phyloP scores from a whole-genome alignment of 805 yeast species.

The Myxozyma udenii region DNA sequence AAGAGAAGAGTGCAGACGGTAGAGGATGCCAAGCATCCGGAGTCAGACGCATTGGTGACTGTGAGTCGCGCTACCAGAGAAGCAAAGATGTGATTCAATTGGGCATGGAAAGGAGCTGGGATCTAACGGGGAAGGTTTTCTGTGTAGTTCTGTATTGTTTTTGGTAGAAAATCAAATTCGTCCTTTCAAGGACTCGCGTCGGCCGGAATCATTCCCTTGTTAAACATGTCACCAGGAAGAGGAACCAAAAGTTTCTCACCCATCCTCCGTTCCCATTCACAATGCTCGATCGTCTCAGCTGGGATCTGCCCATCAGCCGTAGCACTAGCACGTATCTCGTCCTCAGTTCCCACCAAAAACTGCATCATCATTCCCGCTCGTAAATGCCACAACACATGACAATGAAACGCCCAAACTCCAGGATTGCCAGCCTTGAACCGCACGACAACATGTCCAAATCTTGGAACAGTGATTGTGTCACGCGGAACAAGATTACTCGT shows the following conservation, averaged over 20 bases:
- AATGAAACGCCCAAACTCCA: constrained; percentile 98
- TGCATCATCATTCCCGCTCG: constrained; percentile 86
- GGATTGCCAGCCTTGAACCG: constrained; percentile 92
- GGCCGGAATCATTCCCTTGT: constrained; percentile 9
- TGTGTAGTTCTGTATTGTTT: not conserved
- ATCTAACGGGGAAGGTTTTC: not conserved
- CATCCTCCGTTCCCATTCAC: constrained; percentile 31
- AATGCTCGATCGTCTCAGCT: constrained; percentile 1
- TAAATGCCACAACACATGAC: constrained; percentile 98
- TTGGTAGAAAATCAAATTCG: no score
- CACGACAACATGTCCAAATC: constrained; percentile 78
- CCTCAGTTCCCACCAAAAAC: constrained; percentile 46
- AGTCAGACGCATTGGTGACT: constrained; percentile 25
- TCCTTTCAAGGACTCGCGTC: not conserved
- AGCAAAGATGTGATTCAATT: constrained; percentile 3
- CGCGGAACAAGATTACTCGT: constrained; percentile 78
- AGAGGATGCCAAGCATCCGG: constrained; percentile 26
- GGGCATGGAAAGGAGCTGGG: not conserved
- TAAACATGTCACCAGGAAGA: constrained; percentile 51
- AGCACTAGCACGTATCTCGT: constrained; percentile 46
- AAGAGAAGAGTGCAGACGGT: constrained; percentile 25
- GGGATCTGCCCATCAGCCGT: not conserved
- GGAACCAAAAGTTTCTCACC: constrained; percentile 49
- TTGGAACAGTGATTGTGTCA: constrained; percentile 73
- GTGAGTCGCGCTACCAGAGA: constrained; percentile 20